phyloP scores from a whole-genome alignment of 1,284 basidiomycete species.

The Boletus subluridellus region DNA sequence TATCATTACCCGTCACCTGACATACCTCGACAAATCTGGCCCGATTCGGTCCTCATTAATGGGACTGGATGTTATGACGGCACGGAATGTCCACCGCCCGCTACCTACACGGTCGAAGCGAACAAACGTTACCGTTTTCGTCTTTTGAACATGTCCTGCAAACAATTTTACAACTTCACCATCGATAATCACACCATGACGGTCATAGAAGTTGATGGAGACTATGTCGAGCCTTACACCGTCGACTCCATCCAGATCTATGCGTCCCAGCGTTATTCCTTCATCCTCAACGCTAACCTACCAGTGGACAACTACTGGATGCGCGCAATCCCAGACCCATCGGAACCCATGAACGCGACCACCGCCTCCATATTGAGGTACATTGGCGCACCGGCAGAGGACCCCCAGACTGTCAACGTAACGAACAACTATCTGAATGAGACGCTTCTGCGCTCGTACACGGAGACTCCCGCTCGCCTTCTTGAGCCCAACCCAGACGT shows the following conservation, averaged over 20 bases:
- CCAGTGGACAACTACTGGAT: conserved; percentile 32
- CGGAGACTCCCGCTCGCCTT: conserved; percentile 19
- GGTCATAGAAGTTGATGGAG: conserved; percentile 41
- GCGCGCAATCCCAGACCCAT: conserved; percentile 15
- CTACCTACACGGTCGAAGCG: conserved; percentile 26
- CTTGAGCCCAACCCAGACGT: conserved; percentile 28
- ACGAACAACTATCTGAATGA: conserved; percentile 27
- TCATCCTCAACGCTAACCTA: conserved; percentile 34
- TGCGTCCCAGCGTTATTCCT: conserved; percentile 37
- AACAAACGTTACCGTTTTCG: conserved; percentile 40
- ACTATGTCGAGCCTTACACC: conserved; percentile 32
- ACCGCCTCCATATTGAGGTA: conserved; percentile 39
- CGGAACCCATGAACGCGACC: conserved; percentile 10
- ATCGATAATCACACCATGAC: conserved; percentile 38
- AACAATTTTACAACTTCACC: conserved; percentile 37
- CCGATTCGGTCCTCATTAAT: conserved; percentile 46
- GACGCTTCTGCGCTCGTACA: conserved; percentile 29
- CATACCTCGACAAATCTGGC: conserved; percentile 18
- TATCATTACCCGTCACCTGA: conserved; percentile 30
- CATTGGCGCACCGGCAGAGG: conserved; percentile 26
- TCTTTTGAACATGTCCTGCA: conserved; percentile 39
- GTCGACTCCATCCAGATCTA: conserved; percentile 34
- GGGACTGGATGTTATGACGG: conserved; percentile 40
- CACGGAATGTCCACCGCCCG: conserved; percentile 30
- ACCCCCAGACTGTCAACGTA: conserved; percentile 29